Percentiles rank a stretch among this genome's conserved stretches.
These are phyloP conservation scores for Cladophialophora immunda DNA, from an alignment of 2,329 filamentous ascomycete genomes.

Conservation along the genomic window DNA sequence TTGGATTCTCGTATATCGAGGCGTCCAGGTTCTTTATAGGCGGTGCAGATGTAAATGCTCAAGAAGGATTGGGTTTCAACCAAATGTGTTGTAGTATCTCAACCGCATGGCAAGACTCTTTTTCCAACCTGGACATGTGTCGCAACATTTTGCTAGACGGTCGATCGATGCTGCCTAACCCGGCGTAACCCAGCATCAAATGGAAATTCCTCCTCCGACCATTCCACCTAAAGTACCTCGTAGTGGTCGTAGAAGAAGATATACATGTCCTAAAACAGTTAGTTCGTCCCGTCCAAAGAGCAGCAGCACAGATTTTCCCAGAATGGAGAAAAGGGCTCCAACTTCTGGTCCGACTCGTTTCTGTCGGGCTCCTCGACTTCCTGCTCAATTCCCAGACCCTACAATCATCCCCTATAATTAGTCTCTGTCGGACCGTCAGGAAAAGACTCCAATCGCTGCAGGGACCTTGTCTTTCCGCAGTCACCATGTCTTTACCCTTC, in stretches of 20 bases:
- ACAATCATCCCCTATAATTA: background rate
- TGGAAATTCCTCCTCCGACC: too few species aligned
- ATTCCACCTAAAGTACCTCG: too few species aligned
- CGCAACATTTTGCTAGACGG: background rate
- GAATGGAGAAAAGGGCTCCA: constrained; percentile 24
- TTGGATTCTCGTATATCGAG: constrained; percentile 23
- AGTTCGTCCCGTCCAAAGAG: background rate
- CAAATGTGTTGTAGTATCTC: constrained; percentile 18
- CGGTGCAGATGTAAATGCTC: background rate
- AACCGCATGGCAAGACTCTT: background rate
- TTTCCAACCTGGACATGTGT: background rate
- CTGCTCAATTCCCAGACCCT: background rate
- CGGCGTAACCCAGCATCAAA: background rate
- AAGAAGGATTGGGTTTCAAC: background rate
- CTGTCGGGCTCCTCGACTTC: background rate
- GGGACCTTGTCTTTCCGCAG: background rate
- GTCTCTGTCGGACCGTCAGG: background rate
- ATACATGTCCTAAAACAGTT: background rate
- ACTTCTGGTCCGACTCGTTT: constrained; percentile 36
- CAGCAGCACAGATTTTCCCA: background rate
- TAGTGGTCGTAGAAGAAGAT: too few species aligned
- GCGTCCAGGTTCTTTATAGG: constrained; percentile 15
- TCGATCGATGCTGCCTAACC: background rate
- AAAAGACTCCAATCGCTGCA: background rate
- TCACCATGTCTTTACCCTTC: constrained; percentile 48